Evolutionary conservation across 495 filamentous ascomycete genomes (phyloP), one percentile per base, ranked within the genome.

Genomic region (Delitschia confertaspora): DNA sequence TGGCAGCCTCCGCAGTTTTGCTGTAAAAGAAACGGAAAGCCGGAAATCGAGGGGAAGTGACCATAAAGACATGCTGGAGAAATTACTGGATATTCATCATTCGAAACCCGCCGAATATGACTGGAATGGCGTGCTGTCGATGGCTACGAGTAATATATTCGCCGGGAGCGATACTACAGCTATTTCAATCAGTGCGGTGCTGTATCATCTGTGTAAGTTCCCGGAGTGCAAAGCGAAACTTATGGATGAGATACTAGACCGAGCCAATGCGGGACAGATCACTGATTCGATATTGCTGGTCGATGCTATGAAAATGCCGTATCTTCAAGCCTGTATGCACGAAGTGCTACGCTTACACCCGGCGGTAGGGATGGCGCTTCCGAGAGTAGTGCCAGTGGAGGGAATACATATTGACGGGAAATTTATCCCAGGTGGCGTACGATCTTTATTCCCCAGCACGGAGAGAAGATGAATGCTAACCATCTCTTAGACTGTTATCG

Each of bases 141-240:
- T 63, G 56, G 55, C 55, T 4, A 51, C 47, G 8, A 48, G 38
- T 4, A 60, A 63, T 35, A 53, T 57, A 20, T 51, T 55, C 33
- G 60, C 60, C 14, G 60, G 60, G 1, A 45, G 30, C 18, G 60
- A 63, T 34, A 63, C 60, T 10, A 63, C 60, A 6, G 60, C 60
- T 7, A 60, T 60, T 19, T 49, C 49, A 2, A 49, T 47, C 7
- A 25, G 59, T 29, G 59, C 59, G 1, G 51, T 63, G 9, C 40
- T 63, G 9, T 63, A 63, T 40, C 51, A 58, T 38, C 48, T 63
- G 6, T 43, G 59, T 1, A 61, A 58, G 43, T 51, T 56, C 33
- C 59, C 57, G 3, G 10, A 47, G 8, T 49, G 21, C 18, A 58
- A 47, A 48, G 11, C 39, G 8, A 51, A 30, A 21, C 45, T 63